A percentile compares a stretch with the other conserved stretches of the same genome.
Conservation (phyloP, 2,329 filamentous ascomycete species). For the Claviceps arundinis region DNA sequence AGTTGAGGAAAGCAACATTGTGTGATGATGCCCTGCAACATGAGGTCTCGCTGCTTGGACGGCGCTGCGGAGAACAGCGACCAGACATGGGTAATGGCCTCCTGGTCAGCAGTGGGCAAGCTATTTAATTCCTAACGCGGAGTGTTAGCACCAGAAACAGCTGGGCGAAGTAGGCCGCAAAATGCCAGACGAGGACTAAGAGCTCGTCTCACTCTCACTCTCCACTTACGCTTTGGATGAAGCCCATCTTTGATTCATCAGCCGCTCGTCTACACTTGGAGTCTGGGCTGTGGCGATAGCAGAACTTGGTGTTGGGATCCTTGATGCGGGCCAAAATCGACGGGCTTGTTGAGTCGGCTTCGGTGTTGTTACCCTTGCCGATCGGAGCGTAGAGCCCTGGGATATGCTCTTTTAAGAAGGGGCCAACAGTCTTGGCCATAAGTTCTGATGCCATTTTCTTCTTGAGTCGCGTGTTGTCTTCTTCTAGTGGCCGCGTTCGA, state of each 20-base stretch:
- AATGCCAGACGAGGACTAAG: not conserved
- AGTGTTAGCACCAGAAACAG: slow-evolving; percentile 1
- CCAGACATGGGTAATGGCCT: slow-evolving; percentile 95
- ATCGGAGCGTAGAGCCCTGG: slow-evolving; percentile 77
- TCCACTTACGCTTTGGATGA: slow-evolving; percentile 65
- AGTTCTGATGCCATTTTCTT: slow-evolving; percentile 52
- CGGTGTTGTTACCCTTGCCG: slow-evolving; percentile 37
- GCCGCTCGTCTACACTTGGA: slow-evolving; percentile 85
- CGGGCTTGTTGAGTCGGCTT: slow-evolving; percentile 12
- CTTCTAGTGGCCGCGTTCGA: slow-evolving; percentile 35
- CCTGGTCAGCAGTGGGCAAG: slow-evolving; percentile 73
- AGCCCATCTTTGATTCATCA: slow-evolving; percentile 92
- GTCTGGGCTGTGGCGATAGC: slow-evolving; percentile 89
- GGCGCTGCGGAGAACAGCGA: slow-evolving; percentile 93
- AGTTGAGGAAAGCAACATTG: slow-evolving; percentile 97
- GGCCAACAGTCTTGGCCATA: slow-evolving; percentile 66
- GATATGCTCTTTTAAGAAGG: slow-evolving; percentile 84
- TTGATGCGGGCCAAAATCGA: slow-evolving; percentile 18
- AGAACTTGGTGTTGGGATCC: slow-evolving; percentile 75
- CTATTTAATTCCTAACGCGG: slow-evolving; percentile 58
- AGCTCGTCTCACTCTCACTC: not conserved
- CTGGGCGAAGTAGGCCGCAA: not conserved
- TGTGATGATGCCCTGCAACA: slow-evolving; percentile 90
- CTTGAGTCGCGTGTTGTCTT: slow-evolving; percentile 34
- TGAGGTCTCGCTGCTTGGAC: slow-evolving; percentile 83